Evolutionary conservation across 139 green algal species (phyloP).

Genomic region (Marvania coccoides): DNA sequence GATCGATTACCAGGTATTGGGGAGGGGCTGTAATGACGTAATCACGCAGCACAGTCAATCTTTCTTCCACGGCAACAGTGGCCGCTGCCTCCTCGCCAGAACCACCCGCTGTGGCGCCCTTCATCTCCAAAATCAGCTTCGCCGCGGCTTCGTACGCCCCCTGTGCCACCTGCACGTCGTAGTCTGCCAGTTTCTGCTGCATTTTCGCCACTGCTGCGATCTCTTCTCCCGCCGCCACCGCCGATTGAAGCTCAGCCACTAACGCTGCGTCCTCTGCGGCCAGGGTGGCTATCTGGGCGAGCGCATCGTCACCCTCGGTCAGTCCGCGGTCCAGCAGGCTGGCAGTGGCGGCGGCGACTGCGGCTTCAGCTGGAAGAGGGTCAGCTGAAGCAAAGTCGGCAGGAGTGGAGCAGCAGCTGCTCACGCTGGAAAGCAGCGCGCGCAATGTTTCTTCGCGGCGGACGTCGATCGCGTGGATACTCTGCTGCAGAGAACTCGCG

Average conservation of each 20-base stretch:
- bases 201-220: conserved; percentile 13
- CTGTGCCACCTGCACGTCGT: conserved; percentile 15
- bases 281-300: conserved; percentile 5
- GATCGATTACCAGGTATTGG: not conserved
- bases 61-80: conserved; percentile 1
- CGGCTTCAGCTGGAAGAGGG: not conserved
- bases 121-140: conserved; percentile 8
- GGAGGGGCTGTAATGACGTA: not conserved
- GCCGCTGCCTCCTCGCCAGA: conserved; percentile 7
- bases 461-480: conserved; percentile 8
- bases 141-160: conserved; percentile 13
- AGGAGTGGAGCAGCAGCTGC: not conserved
- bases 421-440: not conserved
- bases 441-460: conserved; percentile 14
- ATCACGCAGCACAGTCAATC: conserved; percentile 8
- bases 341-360: not conserved
- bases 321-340: not conserved
- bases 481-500: conserved; percentile 2
- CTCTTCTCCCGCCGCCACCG: not conserved
- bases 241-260: conserved; percentile 4
- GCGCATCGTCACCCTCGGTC: not conserved
- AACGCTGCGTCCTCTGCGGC: conserved; percentile 11
- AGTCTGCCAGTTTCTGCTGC: conserved; percentile 29
- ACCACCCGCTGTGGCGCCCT: conserved; percentile 1
- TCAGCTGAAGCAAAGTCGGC: not conserved